These are phyloP conservation scores for Fomitopsis betulina DNA, from an alignment of 1,284 basidiomycete genomes.

Conservation along the genomic window DNA sequence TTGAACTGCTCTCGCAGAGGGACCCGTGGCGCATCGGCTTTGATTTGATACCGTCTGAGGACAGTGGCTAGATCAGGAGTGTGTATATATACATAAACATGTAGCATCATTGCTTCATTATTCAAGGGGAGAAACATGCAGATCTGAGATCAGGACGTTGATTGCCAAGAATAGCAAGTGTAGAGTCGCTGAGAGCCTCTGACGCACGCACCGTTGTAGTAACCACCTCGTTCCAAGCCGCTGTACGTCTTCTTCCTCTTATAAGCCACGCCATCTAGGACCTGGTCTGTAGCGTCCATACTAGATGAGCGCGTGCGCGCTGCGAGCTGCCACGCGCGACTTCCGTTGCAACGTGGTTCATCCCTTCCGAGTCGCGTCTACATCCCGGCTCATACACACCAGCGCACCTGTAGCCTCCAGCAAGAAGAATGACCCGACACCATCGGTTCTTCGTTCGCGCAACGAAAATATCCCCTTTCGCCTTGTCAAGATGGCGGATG, in stretches of 20 bases:
- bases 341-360: neutral
- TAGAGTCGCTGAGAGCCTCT: neutral
- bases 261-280: neutral
- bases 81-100: no score
- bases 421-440: neutral
- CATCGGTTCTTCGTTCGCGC: slow-evolving; percentile 4
- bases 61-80: no score
- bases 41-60: neutral
- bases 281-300: neutral
- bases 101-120: no score
- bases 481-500: slow-evolving; percentile 46
- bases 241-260: neutral
- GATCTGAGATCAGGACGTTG: slow-evolving; percentile 3
- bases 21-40: neutral
- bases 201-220: neutral
- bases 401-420: neutral
- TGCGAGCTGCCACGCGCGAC: neutral
- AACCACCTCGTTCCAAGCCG: neutral
- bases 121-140: neutral
- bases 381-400: neutral
- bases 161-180: neutral
- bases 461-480: slow-evolving; percentile 23
- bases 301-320: neutral
- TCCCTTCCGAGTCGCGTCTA: neutral
- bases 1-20: neutral